Evolutionary conservation across 345 rosid genomes (phyloP), one percentile per base, ranked within the genome.

Genomic region (Gossypium raimondii): DNA sequence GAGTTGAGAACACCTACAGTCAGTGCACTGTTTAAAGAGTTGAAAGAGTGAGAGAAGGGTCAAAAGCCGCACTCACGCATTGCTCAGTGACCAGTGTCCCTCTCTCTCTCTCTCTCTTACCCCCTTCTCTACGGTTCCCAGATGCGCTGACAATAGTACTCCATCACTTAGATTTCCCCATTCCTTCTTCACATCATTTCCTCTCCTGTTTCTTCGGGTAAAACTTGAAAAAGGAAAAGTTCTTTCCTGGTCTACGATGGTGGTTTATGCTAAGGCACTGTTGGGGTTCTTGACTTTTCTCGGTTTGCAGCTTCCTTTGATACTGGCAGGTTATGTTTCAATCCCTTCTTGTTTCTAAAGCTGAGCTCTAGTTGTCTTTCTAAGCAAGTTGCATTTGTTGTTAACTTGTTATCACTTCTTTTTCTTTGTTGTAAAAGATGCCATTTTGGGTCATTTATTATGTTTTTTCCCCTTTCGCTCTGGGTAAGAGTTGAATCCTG

Each of bases 261-360:
- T 58, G 84, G 74, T 74, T 70, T 41, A 27, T 56, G 57, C 75
- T 51, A 70, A 48, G 73, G 64, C 68, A 67, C 77, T 87, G 70
- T 77, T 85, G 84, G 84, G 84, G 78, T 78, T 82, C 38, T 43
- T 83, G 74, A 78, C 86, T 38, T 80, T 85, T 79, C 81, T 84
- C 64, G 81, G 78, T 78, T 70, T 80, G 81, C 88, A 84, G 73
- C 82, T 87, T 69, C 92, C 89, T 58, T 70, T 68, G 20, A 57
- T 72, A 65, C 51, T 79, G 57, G 89, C 88, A 72, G 97, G 97
- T 89, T 82, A 78, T 16, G 65, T 66, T 55, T 29, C 16, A 24
- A 16, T 43, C 7, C 38, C 24, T 85, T 58, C 73, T 25, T 66
- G 18, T 50, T 27, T 48, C 55, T 60, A 3, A 66, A 66, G 29